Conservation (phyloP, 495 filamentous ascomycete species). For the Endocarpon pusillum region DNA sequence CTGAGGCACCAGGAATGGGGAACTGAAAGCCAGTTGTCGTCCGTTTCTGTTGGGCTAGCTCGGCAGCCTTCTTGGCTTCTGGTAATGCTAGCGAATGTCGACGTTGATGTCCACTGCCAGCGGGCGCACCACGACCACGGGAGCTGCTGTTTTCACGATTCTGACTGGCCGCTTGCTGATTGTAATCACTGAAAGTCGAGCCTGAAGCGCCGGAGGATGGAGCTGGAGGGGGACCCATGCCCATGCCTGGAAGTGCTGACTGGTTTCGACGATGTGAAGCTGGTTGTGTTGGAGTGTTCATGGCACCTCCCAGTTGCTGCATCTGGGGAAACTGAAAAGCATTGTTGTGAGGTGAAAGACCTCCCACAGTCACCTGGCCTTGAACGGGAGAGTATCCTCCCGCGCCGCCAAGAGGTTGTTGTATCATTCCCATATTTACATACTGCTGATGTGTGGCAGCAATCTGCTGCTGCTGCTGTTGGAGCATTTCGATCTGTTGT, state of each 20-base stretch:
- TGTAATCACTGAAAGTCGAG: slow-evolving; percentile 60
- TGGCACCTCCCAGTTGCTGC: slow-evolving; percentile 47
- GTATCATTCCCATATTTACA: slow-evolving; percentile 88
- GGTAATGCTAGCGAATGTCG: slow-evolving; percentile 89
- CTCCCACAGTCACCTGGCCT: slow-evolving; percentile 39
- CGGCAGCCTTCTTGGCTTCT: slow-evolving; percentile 94
- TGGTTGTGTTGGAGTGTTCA: slow-evolving; percentile 62
- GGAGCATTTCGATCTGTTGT: slow-evolving; percentile 94
- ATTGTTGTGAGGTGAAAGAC: slow-evolving; percentile 63
- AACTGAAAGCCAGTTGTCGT: slow-evolving; percentile 92
- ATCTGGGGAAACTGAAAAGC: slow-evolving; percentile 84
- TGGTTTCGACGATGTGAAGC: slow-evolving; percentile 92
- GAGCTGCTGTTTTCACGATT: slow-evolving; percentile 54
- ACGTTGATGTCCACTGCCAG: slow-evolving; percentile 69
- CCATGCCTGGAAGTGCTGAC: slow-evolving; percentile 86
- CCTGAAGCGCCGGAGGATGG: slow-evolving; percentile 92
- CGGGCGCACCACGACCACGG: slow-evolving; percentile 59
- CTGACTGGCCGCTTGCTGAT: slow-evolving; percentile 37
- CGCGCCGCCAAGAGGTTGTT: slow-evolving; percentile 55
- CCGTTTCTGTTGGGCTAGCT: slow-evolving; percentile 90
- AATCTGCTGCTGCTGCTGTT: slow-evolving; percentile 97
- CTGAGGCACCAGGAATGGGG: slow-evolving; percentile 54
- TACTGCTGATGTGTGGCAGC: slow-evolving; percentile 92
- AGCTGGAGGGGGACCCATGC: slow-evolving; percentile 84
- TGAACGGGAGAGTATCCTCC: slow-evolving; percentile 54